phyloP scores from a whole-genome alignment of 2,329 filamentous ascomycete species.

The Aaosphaeria pasadenensis region DNA sequence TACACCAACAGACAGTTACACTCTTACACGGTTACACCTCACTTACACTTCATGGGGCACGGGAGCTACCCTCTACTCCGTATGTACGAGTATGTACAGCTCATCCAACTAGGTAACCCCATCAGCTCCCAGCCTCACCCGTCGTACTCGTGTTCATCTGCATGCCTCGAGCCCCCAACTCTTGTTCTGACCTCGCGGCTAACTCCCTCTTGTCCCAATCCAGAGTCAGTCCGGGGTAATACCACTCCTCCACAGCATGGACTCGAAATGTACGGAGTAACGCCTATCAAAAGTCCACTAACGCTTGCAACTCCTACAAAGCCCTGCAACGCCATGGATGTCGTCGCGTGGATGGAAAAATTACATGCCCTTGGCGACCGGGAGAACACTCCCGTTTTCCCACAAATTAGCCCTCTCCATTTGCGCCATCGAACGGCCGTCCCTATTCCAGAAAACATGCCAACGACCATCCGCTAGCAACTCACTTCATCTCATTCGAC shows the following conservation, averaged over 20 bases:
- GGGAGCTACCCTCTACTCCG: no score
- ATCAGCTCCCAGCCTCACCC: no score
- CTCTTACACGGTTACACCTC: no score
- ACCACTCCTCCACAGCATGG: not conserved
- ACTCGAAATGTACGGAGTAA: no score
- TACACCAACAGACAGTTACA: no score
- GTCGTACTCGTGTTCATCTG: no score
- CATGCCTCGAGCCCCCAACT: no score
- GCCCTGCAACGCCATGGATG: not conserved
- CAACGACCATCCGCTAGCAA: not conserved
- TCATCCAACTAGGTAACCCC: no score
- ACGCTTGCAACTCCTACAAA: not conserved
- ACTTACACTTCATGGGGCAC: no score
- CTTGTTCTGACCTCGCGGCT: no score
- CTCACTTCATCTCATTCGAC: constrained; percentile 8
- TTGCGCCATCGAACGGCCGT: constrained; percentile 2
- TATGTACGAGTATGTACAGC: no score
- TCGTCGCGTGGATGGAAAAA: constrained; percentile 1
- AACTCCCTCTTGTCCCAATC: not conserved
- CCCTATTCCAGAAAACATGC: constrained; percentile 7
- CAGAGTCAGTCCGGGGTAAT: not conserved
- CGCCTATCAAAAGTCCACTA: no score
- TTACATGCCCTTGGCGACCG: constrained; percentile 11
- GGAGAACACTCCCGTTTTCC: constrained; percentile 9
- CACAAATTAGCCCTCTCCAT: constrained; percentile 11